Conservation (phyloP, 1,284 basidiomycete genomes). For the Cystobasidium sp. region DNA sequence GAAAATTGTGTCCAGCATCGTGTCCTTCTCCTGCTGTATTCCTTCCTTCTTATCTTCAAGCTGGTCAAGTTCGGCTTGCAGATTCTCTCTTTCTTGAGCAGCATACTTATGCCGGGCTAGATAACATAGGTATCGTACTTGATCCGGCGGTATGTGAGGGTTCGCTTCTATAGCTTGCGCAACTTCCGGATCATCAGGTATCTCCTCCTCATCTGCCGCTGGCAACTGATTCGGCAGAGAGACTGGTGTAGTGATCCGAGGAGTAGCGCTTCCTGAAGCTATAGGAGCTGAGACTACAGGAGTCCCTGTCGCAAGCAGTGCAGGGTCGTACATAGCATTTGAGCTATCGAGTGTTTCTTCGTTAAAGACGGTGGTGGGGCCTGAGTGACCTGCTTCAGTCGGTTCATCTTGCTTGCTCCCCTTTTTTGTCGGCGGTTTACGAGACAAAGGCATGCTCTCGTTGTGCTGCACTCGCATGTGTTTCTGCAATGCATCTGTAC, state of each 20-base stretch:
- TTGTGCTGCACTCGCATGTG: slow-evolving; percentile 87
- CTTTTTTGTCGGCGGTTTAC: slow-evolving; percentile 37
- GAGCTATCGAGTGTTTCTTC: slow-evolving; percentile 24
- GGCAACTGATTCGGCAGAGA: neutral
- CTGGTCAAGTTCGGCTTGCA: slow-evolving; percentile 68
- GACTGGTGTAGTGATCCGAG: slow-evolving; percentile 21
- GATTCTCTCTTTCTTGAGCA: slow-evolving; percentile 65
- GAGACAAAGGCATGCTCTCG: slow-evolving; percentile 38
- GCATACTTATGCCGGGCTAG: slow-evolving; percentile 73
- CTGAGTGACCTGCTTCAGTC: slow-evolving; percentile 24
- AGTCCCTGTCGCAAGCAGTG: slow-evolving; percentile 10
- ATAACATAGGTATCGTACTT: slow-evolving; percentile 67
- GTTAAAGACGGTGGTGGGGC: neutral
- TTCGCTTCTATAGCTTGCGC: slow-evolving; percentile 60
- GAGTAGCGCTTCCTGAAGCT: slow-evolving; percentile 40
- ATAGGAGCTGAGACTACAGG: slow-evolving; percentile 23
- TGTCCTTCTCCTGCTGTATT: slow-evolving; percentile 65
- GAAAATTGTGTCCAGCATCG: slow-evolving; percentile 62
- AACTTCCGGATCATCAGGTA: slow-evolving; percentile 63
- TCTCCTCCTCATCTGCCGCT: slow-evolving; percentile 39
- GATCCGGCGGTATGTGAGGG: slow-evolving; percentile 35
- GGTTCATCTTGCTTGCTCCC: slow-evolving; percentile 26
- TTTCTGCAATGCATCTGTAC: slow-evolving; percentile 86
- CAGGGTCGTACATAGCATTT: slow-evolving; percentile 35
- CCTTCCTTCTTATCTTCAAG: slow-evolving; percentile 63